Base-by-base conservation (phyloP, 2,329 filamentous ascomycete species). In the Xylariales sp. region DNA sequence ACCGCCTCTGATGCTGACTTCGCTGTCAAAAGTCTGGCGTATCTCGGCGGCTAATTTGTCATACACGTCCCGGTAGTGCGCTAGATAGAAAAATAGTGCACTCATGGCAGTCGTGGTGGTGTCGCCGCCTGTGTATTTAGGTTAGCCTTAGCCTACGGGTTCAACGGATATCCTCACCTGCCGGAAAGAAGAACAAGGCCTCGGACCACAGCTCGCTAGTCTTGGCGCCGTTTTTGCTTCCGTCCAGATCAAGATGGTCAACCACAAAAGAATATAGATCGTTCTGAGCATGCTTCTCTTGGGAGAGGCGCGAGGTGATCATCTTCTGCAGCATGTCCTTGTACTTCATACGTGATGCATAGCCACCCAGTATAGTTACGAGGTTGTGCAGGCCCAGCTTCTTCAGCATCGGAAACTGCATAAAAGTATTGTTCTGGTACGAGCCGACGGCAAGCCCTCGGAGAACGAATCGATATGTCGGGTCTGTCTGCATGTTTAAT, bases 351-450 rank as follows among this genome's bases (percentile, higher is more conserved):
- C 59, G 59, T 8, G 36, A 34, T 28, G 28, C 9, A n/a, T 7
- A 46, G 8, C 49, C 39, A 5, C 4, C 39, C 7, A 36, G 14
- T 3, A 62, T 14, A 4, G 18, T 1, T 5, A 62, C 16, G 12
- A 72, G 9, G 14, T 61, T 50, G 16, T 73, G 54, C 0, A 73
- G 32, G 0, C 61, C 52, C 8, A 68, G 49, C 36, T 69, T 68
- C 23, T 69, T 69, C 1, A 73, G 55, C 8, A 71, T 16, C 1
- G 70, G 71, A 3, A 67, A 68, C 46, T 73, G 68, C 68, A 73
- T 71, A 52, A 66, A 72, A 6, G 34, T 50, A 23, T 74, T 72
- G 32, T 60, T 56, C 10, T 60, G 69, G 48, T 69, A 66, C 1
- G 28, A 52, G 23, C 69, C 71, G 3, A 63, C 43, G 7, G 55